phyloP scores from a whole-genome alignment of 495 filamentous ascomycete genomes.

The Hypoxylon cercidicola region DNA sequence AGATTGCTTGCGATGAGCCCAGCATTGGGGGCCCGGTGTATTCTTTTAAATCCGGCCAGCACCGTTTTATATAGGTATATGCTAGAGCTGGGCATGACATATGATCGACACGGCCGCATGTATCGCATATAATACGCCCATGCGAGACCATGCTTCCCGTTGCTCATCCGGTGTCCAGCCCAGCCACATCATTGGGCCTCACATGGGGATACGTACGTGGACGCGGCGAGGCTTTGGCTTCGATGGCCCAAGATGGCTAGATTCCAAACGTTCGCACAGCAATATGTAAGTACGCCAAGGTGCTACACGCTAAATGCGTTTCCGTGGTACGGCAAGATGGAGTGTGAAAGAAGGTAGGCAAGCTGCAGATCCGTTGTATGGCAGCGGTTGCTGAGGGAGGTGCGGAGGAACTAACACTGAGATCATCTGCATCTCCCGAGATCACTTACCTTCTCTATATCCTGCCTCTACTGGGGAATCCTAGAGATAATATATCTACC shows the following conservation, averaged over 20 bases:
- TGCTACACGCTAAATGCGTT: constrained; percentile 13
- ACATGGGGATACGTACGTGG: constrained; percentile 9
- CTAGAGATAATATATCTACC: background rate
- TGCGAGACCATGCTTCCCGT: constrained; percentile 7
- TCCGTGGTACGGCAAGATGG: constrained; percentile 23
- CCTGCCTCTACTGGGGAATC: background rate
- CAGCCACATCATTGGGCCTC: constrained; percentile 3
- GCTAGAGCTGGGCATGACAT: background rate
- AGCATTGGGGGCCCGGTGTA: background rate
- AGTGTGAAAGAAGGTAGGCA: constrained; percentile 5
- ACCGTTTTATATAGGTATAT: background rate
- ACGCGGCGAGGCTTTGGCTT: constrained; percentile 8
- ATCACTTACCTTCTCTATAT: background rate
- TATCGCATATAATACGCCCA: no score
- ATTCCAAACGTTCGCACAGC: background rate
- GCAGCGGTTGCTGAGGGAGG: background rate
- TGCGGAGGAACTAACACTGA: background rate
- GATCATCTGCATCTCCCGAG: background rate
- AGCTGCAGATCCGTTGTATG: constrained; percentile 12
- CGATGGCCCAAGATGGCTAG: background rate
- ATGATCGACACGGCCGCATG: background rate
- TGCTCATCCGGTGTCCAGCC: constrained; percentile 1
- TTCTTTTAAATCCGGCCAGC: background rate
- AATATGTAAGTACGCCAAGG: background rate
- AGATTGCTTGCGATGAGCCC: background rate